Conservation (phyloP, 2,329 filamentous ascomycete species). For the Monilinia polystroma region DNA sequence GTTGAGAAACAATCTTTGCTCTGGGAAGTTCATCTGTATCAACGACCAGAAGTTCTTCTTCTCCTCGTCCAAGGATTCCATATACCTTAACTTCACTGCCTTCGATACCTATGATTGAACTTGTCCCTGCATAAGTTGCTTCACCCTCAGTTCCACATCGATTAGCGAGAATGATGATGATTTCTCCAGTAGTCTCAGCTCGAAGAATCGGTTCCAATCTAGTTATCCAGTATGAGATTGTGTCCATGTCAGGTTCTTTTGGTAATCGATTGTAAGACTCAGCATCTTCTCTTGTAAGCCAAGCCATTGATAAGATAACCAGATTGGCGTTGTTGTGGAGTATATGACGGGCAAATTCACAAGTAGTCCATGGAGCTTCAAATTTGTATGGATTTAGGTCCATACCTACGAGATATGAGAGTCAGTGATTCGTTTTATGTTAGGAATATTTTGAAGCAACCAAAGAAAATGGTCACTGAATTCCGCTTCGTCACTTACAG, state of each 20-base stretch:
- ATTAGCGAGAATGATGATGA: slow-evolving; percentile 71
- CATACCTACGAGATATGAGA: slow-evolving; percentile 46
- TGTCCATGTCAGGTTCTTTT: slow-evolving; percentile 67
- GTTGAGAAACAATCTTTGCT: slow-evolving; percentile 33
- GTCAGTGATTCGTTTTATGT: slow-evolving; percentile 7
- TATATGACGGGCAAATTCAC: slow-evolving; percentile 53
- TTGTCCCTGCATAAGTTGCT: slow-evolving; percentile 71
- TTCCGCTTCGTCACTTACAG: slow-evolving; percentile 45
- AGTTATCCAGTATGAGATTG: slow-evolving; percentile 72
- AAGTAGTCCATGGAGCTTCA: slow-evolving; percentile 50
- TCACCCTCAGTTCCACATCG: slow-evolving; percentile 65
- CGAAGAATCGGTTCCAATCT: slow-evolving; percentile 66
- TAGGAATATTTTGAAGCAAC: neutral
- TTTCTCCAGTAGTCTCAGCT: slow-evolving; percentile 52
- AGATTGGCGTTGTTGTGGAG: slow-evolving; percentile 57
- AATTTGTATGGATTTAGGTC: slow-evolving; percentile 60
- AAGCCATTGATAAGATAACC: slow-evolving; percentile 74
- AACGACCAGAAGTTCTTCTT: slow-evolving; percentile 66
- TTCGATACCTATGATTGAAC: slow-evolving; percentile 65
- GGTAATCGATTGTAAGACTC: slow-evolving; percentile 49
- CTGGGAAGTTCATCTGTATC: slow-evolving; percentile 48
- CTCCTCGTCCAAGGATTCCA: slow-evolving; percentile 67
- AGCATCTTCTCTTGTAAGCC: slow-evolving; percentile 61
- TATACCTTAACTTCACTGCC: slow-evolving; percentile 66
- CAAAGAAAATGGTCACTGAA: slow-evolving; percentile 20